Percentiles rank a stretch among this genome's conserved stretches.
phyloP scores from a whole-genome alignment of 73 alveolate species.

The Uronychia setigera region DNA sequence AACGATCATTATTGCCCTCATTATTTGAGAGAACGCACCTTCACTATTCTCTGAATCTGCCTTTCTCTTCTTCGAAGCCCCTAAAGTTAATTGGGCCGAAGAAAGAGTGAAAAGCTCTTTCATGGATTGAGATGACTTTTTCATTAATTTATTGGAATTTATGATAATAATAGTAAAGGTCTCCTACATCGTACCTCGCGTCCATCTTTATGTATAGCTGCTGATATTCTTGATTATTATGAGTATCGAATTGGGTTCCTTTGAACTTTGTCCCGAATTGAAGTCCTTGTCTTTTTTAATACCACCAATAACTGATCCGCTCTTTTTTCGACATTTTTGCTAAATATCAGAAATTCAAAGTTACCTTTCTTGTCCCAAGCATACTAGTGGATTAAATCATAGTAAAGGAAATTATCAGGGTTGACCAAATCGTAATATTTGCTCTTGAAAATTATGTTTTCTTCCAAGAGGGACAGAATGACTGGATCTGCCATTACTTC shows the following conservation, averaged over 20 bases:
- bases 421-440: slow-evolving; percentile 11
- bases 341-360: not conserved
- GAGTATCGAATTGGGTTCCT: too few relatives aligned
- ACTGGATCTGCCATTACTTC: slow-evolving; percentile 7
- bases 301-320: slow-evolving; percentile 10
- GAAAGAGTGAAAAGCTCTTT: too few relatives aligned
- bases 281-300: slow-evolving; percentile 19
- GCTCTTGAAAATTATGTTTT: slow-evolving; percentile 22
- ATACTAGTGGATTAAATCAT: too few relatives aligned
- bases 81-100: too few relatives aligned
- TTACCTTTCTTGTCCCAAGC: too few relatives aligned
- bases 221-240: not conserved
- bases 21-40: not conserved
- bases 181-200: not conserved
- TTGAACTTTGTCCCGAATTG: slow-evolving; percentile 9
- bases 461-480: slow-evolving; percentile 19
- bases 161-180: not conserved
- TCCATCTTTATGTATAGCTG: not conserved
- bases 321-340: slow-evolving; percentile 1
- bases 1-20: too few relatives aligned
- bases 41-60: not conserved
- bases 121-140: not conserved
- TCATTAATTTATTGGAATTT: not conserved
- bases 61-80: too few relatives aligned
- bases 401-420: slow-evolving; percentile 16